Evolutionary conservation across 2,329 filamentous ascomycete species (phyloP).

Genomic region (Juglanconis oblonga): DNA sequence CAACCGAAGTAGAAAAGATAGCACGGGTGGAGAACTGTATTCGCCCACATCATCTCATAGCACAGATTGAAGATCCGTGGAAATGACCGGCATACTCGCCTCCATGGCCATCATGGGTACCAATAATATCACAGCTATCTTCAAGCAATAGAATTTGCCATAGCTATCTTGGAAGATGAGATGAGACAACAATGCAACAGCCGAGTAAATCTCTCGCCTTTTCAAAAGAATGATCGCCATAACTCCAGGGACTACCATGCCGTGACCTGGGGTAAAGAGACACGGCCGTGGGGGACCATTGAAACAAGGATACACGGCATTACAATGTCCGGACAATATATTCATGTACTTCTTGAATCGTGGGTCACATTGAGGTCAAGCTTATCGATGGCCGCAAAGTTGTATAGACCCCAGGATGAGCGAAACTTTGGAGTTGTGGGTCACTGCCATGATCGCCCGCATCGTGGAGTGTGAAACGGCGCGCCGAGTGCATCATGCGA

Average conservation of each 20-base stretch:
- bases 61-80: no score
- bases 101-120: not conserved
- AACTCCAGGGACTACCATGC: not conserved
- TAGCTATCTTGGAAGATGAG: conserved; percentile 2
- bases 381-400: not conserved
- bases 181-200: conserved; percentile 12
- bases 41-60: no score
- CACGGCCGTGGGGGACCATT: not conserved
- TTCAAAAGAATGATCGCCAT: not conserved
- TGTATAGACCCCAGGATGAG: no score
- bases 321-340: not conserved
- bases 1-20: no score
- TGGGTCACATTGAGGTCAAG: not conserved
- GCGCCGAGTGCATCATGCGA: no score
- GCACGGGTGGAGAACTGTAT: no score
- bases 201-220: not conserved
- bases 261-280: not conserved
- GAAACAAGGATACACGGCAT: not conserved
- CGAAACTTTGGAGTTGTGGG: no score
- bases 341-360: no score
- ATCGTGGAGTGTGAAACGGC: no score
- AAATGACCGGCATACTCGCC: not conserved
- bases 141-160: conserved; percentile 2
- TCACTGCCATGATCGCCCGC: no score
- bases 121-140: not conserved